Evolutionary conservation across 1,139 yeast species (phyloP).

Genomic region (Kazachstania sp.): DNA sequence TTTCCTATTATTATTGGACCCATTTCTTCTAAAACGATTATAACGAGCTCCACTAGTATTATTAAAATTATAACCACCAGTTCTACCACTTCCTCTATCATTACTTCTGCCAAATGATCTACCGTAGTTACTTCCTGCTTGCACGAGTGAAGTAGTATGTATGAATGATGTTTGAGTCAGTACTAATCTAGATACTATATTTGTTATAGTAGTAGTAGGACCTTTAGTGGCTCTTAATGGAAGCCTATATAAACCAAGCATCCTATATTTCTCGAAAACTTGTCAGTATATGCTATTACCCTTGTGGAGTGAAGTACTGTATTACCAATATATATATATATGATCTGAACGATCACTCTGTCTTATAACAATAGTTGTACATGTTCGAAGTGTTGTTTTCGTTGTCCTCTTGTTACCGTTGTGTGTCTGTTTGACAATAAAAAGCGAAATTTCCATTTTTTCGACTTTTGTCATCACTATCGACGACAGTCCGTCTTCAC

Average conservation of each 20-base stretch:
- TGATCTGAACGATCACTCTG: too few relatives aligned
- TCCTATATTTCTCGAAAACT: not conserved
- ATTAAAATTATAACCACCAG: constrained; percentile 1
- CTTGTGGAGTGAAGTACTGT: not conserved
- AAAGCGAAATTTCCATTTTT: too few relatives aligned
- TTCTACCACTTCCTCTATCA: constrained; percentile 1
- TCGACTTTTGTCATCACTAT: too few relatives aligned
- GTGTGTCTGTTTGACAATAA: too few relatives aligned
- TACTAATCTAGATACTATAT: too few relatives aligned
- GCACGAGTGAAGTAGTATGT: not conserved
- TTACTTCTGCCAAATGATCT: not conserved
- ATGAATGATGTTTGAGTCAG: not conserved
- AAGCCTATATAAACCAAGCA: not conserved
- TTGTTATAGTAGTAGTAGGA: too few relatives aligned
- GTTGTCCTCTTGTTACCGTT: too few relatives aligned
- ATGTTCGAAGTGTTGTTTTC: too few relatives aligned
- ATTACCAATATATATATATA: too few relatives aligned
- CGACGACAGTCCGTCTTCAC: too few relatives aligned
- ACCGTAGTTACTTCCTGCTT: not conserved
- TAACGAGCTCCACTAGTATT: not conserved
- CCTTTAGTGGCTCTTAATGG: not conserved
- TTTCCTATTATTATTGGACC: not conserved
- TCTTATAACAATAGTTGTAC: too few relatives aligned
- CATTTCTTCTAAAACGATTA: not conserved
- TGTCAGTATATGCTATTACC: not conserved